A percentile compares a stretch with the other conserved stretches of the same genome.
These are phyloP conservation scores for California macrophylla DNA, from an alignment of 441 rosid genomes.

Conservation along the genomic window DNA sequence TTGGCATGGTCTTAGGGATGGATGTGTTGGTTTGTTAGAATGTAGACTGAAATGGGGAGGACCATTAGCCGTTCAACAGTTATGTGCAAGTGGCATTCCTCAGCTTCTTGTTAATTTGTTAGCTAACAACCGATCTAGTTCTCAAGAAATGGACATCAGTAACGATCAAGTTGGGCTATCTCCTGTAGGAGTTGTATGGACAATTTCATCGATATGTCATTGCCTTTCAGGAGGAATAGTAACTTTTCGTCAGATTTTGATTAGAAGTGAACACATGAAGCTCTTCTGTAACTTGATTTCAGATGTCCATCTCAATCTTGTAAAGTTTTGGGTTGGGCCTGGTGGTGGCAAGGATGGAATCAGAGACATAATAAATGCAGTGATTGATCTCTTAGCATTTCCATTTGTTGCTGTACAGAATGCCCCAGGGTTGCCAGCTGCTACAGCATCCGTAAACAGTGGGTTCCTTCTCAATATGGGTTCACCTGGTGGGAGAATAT, in stretches of 20 bases:
- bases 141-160: conserved; percentile 33
- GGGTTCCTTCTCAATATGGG: conserved; percentile 89
- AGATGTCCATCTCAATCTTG: conserved; percentile 72
- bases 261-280: conserved; percentile 55
- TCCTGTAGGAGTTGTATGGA: conserved; percentile 74
- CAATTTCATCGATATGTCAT: conserved; percentile 70
- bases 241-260: conserved; percentile 65
- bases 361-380: conserved; percentile 61
- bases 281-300: conserved; percentile 47
- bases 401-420: conserved; percentile 88
- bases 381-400: conserved; percentile 77
- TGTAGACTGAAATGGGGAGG: conserved; percentile 81
- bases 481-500: conserved; percentile 67
- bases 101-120: conserved; percentile 62
- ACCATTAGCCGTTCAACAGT: conserved; percentile 71
- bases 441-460: conserved; percentile 83
- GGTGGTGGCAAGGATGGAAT: conserved; percentile 90
- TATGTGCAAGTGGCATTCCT: conserved; percentile 80
- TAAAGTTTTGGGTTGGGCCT: conserved; percentile 78
- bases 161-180: conserved; percentile 53
- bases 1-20: conserved; percentile 90
- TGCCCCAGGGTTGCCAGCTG: conserved; percentile 62
- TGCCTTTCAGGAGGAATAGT: conserved; percentile 75
- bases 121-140: conserved; percentile 32
- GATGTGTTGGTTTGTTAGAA: conserved; percentile 87